phyloP scores from a whole-genome alignment of 78 protist species.

The Guillardia theta region DNA sequence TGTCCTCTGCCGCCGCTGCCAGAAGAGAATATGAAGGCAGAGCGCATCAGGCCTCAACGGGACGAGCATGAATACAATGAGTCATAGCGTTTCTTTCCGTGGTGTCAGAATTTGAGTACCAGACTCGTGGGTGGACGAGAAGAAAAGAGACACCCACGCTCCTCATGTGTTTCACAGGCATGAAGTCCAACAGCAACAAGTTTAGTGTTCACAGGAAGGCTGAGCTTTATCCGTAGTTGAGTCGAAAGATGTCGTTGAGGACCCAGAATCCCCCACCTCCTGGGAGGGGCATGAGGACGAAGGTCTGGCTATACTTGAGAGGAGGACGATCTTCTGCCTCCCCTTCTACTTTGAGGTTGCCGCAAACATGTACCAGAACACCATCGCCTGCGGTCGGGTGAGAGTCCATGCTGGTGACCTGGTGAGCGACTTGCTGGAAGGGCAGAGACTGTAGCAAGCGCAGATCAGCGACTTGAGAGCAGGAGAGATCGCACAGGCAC shows the following conservation, averaged over 20 bases:
- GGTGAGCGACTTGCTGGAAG: neutral
- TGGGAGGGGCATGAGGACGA: neutral
- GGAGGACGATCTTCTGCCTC: neutral
- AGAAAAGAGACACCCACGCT: too few relatives aligned
- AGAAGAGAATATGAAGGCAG: too few relatives aligned
- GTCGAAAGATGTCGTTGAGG: constrained; percentile 30
- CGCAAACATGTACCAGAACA: neutral
- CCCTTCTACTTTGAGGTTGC: neutral
- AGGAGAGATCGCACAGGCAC: neutral
- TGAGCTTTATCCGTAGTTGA: neutral
- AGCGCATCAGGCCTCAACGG: too few relatives aligned
- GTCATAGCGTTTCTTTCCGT: too few relatives aligned
- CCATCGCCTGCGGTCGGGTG: neutral
- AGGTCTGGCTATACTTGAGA: constrained; percentile 27
- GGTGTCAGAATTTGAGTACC: too few relatives aligned
- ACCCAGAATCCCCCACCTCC: neutral
- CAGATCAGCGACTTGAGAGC: neutral
- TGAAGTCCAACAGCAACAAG: too few relatives aligned
- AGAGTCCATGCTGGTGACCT: neutral
- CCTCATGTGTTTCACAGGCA: too few relatives aligned
- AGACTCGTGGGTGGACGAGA: too few relatives aligned
- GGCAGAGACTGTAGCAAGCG: neutral
- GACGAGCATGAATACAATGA: too few relatives aligned
- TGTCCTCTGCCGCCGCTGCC: too few relatives aligned
- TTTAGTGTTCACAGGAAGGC: too few relatives aligned